Percentiles rank a stretch among this genome's conserved stretches.
phyloP scores from a whole-genome alignment of 2,329 filamentous ascomycete species.

The Acephala macrosclerotiorum region DNA sequence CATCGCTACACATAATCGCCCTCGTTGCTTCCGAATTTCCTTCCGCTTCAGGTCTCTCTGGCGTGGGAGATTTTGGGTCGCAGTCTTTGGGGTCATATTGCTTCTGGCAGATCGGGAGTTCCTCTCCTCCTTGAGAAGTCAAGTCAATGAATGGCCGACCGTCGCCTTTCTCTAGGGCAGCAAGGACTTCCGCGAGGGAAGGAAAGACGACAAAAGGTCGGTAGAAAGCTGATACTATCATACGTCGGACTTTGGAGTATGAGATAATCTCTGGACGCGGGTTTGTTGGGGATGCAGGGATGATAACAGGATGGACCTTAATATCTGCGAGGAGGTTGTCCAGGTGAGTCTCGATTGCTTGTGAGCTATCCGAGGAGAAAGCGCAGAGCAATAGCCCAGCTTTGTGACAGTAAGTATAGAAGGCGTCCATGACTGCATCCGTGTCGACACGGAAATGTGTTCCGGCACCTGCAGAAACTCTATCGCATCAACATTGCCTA shows the following conservation, averaged over 20 bases:
- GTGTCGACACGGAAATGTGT: slow-evolving; percentile 50
- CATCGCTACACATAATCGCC: slow-evolving; percentile 43
- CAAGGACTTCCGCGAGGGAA: slow-evolving; percentile 37
- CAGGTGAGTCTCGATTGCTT: slow-evolving; percentile 36
- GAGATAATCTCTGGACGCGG: slow-evolving; percentile 39
- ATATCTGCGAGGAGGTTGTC: slow-evolving; percentile 50
- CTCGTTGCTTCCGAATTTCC: slow-evolving; percentile 34
- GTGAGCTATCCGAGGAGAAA: slow-evolving; percentile 36
- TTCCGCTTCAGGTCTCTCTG: slow-evolving; percentile 28
- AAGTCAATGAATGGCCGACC: slow-evolving; percentile 49
- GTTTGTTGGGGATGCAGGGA: slow-evolving; percentile 25
- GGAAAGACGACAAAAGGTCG: slow-evolving; percentile 41
- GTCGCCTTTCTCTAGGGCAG: slow-evolving; percentile 47
- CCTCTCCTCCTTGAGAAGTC: slow-evolving; percentile 16
- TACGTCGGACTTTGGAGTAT: slow-evolving; percentile 38
- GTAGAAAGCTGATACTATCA: slow-evolving; percentile 41
- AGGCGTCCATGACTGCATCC: slow-evolving; percentile 40
- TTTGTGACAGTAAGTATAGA: slow-evolving; percentile 40
- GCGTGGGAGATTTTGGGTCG: slow-evolving; percentile 9
- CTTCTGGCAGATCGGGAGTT: slow-evolving; percentile 24
- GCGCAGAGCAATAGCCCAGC: slow-evolving; percentile 44
- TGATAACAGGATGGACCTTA: slow-evolving; percentile 43
- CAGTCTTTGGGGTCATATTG: not conserved
- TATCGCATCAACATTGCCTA: slow-evolving; percentile 37
- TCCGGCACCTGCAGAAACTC: slow-evolving; percentile 44